Evolutionary conservation across 306 rosid genomes (phyloP), one percentile per base, ranked within the genome.

Genomic region (Inga laurina): DNA sequence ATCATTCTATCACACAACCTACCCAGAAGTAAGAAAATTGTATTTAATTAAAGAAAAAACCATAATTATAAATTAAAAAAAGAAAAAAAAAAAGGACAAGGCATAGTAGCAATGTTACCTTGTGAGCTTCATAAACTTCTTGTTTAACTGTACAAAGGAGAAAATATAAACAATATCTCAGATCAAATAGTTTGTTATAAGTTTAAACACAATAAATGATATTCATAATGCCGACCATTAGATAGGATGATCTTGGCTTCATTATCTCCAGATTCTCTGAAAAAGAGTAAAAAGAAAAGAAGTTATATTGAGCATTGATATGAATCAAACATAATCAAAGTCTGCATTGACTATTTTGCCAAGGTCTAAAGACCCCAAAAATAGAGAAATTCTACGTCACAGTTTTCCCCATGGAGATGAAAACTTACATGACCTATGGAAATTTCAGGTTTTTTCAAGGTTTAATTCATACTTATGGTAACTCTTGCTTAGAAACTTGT

Each of bases 91-190:
- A 48, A 13, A 48, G 54, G 54, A 12, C 14, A 3, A 48, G 54
- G 15, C 18, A 14, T 48, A 13, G 19, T 48, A 48, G 3, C 54
- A 48, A 48, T 59, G 71, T 79, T 87, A 96, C 99, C 97, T 92
- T 93, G 90, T 96, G 93, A 82, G 86, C 83, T 74, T 96, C 95
- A 82, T 90, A 94, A 77, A 82, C 88, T 89, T 89, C 94, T 68
- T 83, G 90, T 30, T 84, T 78, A 86, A 96, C 99, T 96, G 97
- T 83, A 82, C 64, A 79, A 64, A 51, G 43, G n/a, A 72, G 81
- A 80, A 82, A 75, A 79, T 41, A 30, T 69, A 81, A 71, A 84
- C 73, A 67, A 77, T 32, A 57, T 72, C 68, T 82, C 27, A 48
- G 79, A 75, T 59, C 80, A 89, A 79, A 65, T 39, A 62, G 35